A percentile compares a stretch with the other conserved stretches of the same genome.
phyloP scores from a whole-genome alignment of 208 protist species.

The Acanthamoeba quina region DNA sequence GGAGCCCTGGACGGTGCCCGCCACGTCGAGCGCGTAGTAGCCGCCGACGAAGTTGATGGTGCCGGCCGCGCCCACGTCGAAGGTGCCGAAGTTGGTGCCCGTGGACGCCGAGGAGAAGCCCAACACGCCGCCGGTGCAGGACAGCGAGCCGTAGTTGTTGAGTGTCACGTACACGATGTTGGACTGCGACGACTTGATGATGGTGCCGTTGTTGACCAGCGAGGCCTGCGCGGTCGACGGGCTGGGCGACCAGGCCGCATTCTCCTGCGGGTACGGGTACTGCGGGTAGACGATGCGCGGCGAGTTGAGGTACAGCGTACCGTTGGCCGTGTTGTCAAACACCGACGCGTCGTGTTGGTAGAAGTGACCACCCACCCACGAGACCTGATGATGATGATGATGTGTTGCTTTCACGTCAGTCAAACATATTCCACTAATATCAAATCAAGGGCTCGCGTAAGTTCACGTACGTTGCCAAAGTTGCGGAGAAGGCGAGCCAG shows the following conservation, averaged over 20 bases:
- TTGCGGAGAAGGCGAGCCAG: conserved; percentile 61
- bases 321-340: conserved; percentile 41
- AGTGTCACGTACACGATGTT: conserved; percentile 42
- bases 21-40: conserved; percentile 54
- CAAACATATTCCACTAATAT: no score
- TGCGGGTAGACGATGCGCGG: not conserved
- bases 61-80: not conserved
- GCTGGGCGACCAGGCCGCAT: not conserved
- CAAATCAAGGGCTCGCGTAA: not conserved
- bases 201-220: conserved; percentile 65
- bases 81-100: conserved; percentile 54
- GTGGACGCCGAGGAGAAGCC: not conserved
- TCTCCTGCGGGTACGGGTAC: not conserved
- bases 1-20: conserved; percentile 31
- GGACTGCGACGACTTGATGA: conserved; percentile 23
- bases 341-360: conserved; percentile 41
- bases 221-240: not conserved
- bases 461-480: not conserved
- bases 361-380: conserved; percentile 46
- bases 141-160: conserved; percentile 66
- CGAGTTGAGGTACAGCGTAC: conserved; percentile 21
- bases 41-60: conserved; percentile 37
- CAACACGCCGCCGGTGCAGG: conserved; percentile 33
- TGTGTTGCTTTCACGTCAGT: not conserved
- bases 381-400: not conserved